These are phyloP conservation scores for Xylaria sp. DNA, from an alignment of 2,329 filamentous ascomycete genomes.

Conservation along the genomic window DNA sequence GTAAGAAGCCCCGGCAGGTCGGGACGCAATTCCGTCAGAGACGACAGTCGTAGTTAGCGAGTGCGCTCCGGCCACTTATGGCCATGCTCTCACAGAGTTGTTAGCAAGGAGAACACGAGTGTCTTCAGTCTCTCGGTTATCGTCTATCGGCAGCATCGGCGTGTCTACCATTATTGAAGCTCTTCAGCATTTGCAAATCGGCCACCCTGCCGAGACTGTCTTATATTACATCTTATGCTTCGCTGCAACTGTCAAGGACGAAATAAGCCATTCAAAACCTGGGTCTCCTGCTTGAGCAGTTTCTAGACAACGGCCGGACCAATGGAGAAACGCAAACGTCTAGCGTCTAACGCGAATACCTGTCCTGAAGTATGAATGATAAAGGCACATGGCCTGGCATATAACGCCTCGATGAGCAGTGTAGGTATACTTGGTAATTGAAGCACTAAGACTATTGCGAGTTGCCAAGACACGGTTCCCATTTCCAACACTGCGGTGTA, in stretches of 20 bases:
- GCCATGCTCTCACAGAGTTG: conserved; percentile 4
- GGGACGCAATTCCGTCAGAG: conserved; percentile 34
- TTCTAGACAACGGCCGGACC: conserved; percentile 2
- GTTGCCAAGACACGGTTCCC: conserved; percentile 28
- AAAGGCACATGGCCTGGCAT: conserved; percentile 1
- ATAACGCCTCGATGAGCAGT: neutral
- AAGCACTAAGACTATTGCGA: conserved; percentile 15
- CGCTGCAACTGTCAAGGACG: conserved; percentile 3
- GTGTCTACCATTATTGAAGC: conserved; percentile 9
- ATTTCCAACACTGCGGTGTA: conserved; percentile 33
- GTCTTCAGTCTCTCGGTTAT: conserved; percentile 21
- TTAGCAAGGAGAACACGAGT: neutral
- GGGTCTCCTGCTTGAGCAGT: conserved; percentile 1
- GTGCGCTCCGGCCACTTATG: conserved; percentile 6
- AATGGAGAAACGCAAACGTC: conserved; percentile 5
- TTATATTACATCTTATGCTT: conserved; percentile 10
- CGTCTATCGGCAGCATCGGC: conserved; percentile 7
- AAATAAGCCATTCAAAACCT: conserved; percentile 6
- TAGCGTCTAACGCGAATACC: conserved; percentile 14
- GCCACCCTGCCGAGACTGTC: conserved; percentile 5
- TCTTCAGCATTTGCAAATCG: neutral
- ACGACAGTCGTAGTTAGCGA: conserved; percentile 14
- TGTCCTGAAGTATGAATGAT: neutral
- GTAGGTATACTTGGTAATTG: conserved; percentile 4
- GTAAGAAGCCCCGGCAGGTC: conserved; percentile 31